Percentiles rank a stretch among this genome's conserved stretches.
These are phyloP conservation scores for Trametes maxima DNA, from an alignment of 768 basidiomycete species.

Conservation along the genomic window DNA sequence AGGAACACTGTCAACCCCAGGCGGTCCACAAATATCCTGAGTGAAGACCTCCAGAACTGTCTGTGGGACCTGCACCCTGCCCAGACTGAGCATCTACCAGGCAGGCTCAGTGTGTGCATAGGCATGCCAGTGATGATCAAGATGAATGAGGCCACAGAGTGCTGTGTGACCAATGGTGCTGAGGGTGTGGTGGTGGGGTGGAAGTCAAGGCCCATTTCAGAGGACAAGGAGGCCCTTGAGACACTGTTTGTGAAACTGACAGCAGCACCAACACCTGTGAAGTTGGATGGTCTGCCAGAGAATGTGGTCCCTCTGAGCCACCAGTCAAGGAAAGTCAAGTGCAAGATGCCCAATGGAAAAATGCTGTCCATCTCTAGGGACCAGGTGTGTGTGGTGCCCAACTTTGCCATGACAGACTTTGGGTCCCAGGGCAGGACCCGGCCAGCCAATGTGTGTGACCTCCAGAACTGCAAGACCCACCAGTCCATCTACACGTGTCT, in stretches of 20 bases:
- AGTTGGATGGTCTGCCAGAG: slow-evolving; percentile 24
- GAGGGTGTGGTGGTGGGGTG: slow-evolving; percentile 27
- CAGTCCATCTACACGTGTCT: slow-evolving; percentile 29
- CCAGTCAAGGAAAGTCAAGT: slow-evolving; percentile 5
- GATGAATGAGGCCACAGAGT: slow-evolving; percentile 3
- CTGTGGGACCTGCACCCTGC: no score
- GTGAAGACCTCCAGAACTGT: no score
- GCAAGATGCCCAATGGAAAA: slow-evolving; percentile 19
- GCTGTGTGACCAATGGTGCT: slow-evolving; percentile 19
- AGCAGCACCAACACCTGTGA: slow-evolving; percentile 7
- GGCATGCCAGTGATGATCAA: slow-evolving; percentile 1
- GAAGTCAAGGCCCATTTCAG: neutral
- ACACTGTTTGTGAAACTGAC: slow-evolving; percentile 28
- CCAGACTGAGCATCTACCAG: slow-evolving; percentile 11
- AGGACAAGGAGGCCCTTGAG: slow-evolving; percentile 17
- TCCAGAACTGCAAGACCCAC: slow-evolving; percentile 20
- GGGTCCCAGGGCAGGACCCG: slow-evolving; percentile 27
- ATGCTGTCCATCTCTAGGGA: slow-evolving; percentile 8
- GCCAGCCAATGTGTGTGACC: slow-evolving; percentile 2
- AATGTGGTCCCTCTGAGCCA: slow-evolving; percentile 28
- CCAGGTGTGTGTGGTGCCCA: slow-evolving; percentile 25
- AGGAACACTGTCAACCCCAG: no score
- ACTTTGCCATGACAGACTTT: slow-evolving; percentile 35
- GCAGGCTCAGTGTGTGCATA: slow-evolving; percentile 1
- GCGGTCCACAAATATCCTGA: no score